Evolutionary conservation across 495 filamentous ascomycete genomes (phyloP).

Genomic region (Penicillium mononematosum): DNA sequence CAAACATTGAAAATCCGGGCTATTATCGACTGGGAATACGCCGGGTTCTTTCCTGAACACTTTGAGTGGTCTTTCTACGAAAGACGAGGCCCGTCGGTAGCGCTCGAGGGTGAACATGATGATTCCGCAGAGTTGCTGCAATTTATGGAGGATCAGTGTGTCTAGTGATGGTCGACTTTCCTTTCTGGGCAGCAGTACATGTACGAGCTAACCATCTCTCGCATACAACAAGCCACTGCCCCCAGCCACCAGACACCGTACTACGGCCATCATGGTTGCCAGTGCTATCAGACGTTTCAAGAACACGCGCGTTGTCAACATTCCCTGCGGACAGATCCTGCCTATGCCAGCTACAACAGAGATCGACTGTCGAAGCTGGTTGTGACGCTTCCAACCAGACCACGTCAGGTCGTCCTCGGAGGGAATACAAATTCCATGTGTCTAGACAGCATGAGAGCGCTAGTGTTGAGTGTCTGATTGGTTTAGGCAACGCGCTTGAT

Average conservation of each 20-base stretch:
- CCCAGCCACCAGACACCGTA: conserved; percentile 18
- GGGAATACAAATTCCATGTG: conserved; percentile 16
- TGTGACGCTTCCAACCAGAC: conserved; percentile 12
- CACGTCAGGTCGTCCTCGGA: neutral
- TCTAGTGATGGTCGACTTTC: conserved; percentile 23
- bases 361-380: conserved; percentile 10
- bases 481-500: conserved; percentile 5
- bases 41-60: too few relatives aligned
- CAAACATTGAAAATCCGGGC: too few relatives aligned
- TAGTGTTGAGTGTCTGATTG: conserved; percentile 14
- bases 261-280: conserved; percentile 24
- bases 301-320: conserved; percentile 15
- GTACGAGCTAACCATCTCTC: conserved; percentile 1
- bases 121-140: too few relatives aligned
- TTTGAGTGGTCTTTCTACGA: too few relatives aligned
- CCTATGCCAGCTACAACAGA: conserved; percentile 17
- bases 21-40: too few relatives aligned
- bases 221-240: neutral
- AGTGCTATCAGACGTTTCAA: conserved; percentile 4
- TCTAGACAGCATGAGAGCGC: conserved; percentile 5
- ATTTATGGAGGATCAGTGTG: conserved; percentile 6
- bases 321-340: conserved; percentile 21
- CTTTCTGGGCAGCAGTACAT: conserved; percentile 20
- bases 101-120: too few relatives aligned
- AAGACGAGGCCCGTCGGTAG: too few relatives aligned